These are phyloP conservation scores for Neocatenulostroma microsporum DNA, from an alignment of 2,329 filamentous ascomycete genomes.

Conservation along the genomic window DNA sequence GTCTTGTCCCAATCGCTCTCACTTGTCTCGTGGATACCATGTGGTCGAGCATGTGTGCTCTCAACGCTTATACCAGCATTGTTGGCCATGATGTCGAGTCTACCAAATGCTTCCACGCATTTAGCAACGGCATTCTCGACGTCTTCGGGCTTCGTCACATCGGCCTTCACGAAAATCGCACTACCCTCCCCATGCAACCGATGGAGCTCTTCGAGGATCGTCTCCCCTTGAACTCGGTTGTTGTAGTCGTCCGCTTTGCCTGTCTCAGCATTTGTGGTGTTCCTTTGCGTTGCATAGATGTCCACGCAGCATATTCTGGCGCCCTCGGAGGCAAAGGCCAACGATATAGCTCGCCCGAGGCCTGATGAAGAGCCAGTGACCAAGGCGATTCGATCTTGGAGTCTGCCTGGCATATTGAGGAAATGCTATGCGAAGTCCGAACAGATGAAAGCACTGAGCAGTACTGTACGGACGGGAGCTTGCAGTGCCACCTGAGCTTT, in stretches of 20 bases:
- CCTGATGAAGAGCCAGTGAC: constrained; percentile 25
- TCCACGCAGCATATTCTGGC: constrained; percentile 26
- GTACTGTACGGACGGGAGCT: too few relatives aligned
- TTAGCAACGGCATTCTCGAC: constrained; percentile 20
- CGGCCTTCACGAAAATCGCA: constrained; percentile 25
- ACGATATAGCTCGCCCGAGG: constrained; percentile 26
- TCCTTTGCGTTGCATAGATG: constrained; percentile 24
- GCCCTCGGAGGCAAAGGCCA: constrained; percentile 24
- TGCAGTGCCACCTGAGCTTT: too few relatives aligned
- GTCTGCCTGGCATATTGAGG: constrained; percentile 15
- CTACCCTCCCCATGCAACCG: constrained; percentile 8
- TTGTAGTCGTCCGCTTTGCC: constrained; percentile 27
- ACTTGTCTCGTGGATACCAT: constrained; percentile 24
- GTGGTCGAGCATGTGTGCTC: constrained; percentile 19
- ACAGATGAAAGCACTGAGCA: too few relatives aligned
- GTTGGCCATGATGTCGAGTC: constrained; percentile 30
- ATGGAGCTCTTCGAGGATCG: constrained; percentile 17
- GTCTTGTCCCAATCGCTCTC: constrained; percentile 31
- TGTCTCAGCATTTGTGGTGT: constrained; percentile 22
- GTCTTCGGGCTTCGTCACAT: constrained; percentile 26
- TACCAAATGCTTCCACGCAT: constrained; percentile 25
- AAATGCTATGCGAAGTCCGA: too few relatives aligned
- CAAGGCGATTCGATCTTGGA: constrained; percentile 16
- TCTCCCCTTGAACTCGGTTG: constrained; percentile 18
- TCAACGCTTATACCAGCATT: constrained; percentile 30